Percentiles rank a stretch among this genome's conserved stretches.
Evolutionary conservation across 2,329 filamentous ascomycete species (phyloP).

Genomic region (Cordyceps cicadae): DNA sequence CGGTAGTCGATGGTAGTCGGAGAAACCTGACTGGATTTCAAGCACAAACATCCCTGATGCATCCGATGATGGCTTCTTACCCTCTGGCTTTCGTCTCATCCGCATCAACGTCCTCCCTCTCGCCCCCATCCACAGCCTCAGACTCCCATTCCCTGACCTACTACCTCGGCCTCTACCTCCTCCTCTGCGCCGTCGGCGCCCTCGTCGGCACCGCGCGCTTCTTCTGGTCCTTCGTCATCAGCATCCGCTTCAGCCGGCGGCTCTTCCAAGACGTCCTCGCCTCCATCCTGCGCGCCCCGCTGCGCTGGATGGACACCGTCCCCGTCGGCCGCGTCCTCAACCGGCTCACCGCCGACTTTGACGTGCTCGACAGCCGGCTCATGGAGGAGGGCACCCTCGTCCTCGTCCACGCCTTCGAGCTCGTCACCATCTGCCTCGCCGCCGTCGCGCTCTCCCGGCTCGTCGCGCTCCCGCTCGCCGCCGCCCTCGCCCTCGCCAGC

Average conservation of each 20-base stretch:
- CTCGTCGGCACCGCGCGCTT: conserved; percentile 55
- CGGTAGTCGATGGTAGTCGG: too few species aligned
- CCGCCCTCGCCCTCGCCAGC: conserved; percentile 48
- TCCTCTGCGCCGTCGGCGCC: conserved; percentile 47
- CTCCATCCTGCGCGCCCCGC: conserved; percentile 60
- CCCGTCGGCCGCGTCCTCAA: conserved; percentile 70
- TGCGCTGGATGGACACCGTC: conserved; percentile 73
- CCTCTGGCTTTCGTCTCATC: not conserved
- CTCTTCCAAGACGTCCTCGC: conserved; percentile 61
- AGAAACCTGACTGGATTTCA: not conserved
- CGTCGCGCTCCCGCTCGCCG: conserved; percentile 57
- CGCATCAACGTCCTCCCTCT: not conserved
- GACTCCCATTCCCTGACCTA: conserved; percentile 38
- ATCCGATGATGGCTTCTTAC: conserved; percentile 14
- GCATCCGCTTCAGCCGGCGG: conserved; percentile 56
- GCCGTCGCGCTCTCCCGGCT: conserved; percentile 52
- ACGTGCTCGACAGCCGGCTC: conserved; percentile 60
- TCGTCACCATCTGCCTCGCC: conserved; percentile 57
- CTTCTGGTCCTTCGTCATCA: conserved; percentile 54
- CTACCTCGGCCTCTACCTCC: conserved; percentile 62
- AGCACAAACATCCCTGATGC: conserved; percentile 17
- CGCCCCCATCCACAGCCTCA: not conserved
- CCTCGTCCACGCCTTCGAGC: conserved; percentile 48
- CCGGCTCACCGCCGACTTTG: conserved; percentile 70
- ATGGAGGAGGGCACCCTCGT: conserved; percentile 55